Evolutionary conservation across 176 grass and related monocot genomes (phyloP), one percentile per base, ranked within the genome.

Genomic region (Hsuehochloa calcarea): DNA sequence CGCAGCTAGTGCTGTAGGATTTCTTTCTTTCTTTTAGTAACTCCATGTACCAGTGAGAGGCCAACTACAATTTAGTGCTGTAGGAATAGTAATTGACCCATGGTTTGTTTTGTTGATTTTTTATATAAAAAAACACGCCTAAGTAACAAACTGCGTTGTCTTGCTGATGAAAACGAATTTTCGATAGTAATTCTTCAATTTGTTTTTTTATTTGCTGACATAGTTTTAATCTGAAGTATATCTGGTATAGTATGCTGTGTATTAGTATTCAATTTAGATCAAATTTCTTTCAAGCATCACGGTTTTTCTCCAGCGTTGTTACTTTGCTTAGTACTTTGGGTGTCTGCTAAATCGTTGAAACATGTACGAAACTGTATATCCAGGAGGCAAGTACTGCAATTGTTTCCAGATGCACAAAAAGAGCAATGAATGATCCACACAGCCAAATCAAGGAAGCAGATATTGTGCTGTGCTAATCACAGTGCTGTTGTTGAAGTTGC

Each of bases 361-460:
- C 46, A 43, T 75, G 51, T 86, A 10, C 83, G 62, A 63, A 70
- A 63, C n/a, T 78, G 15, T 66, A 10, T 72, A 15, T 84, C 43
- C 87, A 97, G 94, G 85, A 92, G 82, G 10, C 86, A 92, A 79
- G 85, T 87, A 26, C 78, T 97, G 65, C 82, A 88, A 19, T 78
- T 94, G 34, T 92, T 97, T 87, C 87, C 92, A 47, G 70, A 58
- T 20, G 38, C 37, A 25, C 82, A 79, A 20, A 97, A 97, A 13
- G 94, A 90, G 45, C 71, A 90, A 79, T 97, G 92, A 97, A 74
- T 70, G 62, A 38, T 88, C 16, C 78, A 62, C 71, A 67, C 12
- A 10, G 60, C 22, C 68, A 40, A 68, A 80, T 22, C 41, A 43
- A 65, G 75, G 81, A 84, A 79, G 40, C 75, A 67, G 75, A 49